Evolutionary conservation across 176 grass and related monocot species (phyloP), one percentile per base, ranked within the genome.

Genomic region (Avena insularis): DNA sequence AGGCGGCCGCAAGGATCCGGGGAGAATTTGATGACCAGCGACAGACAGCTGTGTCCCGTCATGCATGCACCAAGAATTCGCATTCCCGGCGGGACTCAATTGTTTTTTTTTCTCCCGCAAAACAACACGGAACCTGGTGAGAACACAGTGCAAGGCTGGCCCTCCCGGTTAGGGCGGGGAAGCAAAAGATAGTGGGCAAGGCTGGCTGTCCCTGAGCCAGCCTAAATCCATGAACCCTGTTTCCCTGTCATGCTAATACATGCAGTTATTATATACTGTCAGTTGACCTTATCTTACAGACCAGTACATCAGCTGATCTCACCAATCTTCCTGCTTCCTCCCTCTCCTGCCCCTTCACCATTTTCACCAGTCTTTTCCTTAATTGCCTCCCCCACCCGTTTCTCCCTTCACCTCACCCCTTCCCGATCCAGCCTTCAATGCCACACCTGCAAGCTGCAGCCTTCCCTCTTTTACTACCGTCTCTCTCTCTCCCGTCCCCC

Each of bases 391-490:
- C 83, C 9, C 48, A 59, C 61, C 64, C 83, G 58, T 82, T 86
- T 83, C 58, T 31, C 20, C 65, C 53, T 13, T 54, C 51, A 54
- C 53, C 29, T 68, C 79, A 43, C 9, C 45, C 72, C 79, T 81
- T 35, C 57, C 68, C 87, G 48, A 82, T 71, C 90, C 78, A 91
- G 78, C 82, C 82, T 86, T 86, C 82, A 91, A 88, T 88, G 86
- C 83, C 79, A 71, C 63, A 82, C 84, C 84, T 35, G 75, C 80
- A 67, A 8, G 61, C 75, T 75, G 66, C 84, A 59, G 47, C 56
- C 46, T 54, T 40, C 62, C 40, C 59, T 27, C 48, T 8, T 86
- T 82, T 87, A 54, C 69, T 23, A 25, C 25, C 19, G 2, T 12
- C 0, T 16, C 38, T 36, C 65, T 14, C 63, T 65, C 51, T 17